Evolutionary conservation across 192 early-diverging fungal genomes (phyloP).

Genomic region (Funneliformis geosporum): DNA sequence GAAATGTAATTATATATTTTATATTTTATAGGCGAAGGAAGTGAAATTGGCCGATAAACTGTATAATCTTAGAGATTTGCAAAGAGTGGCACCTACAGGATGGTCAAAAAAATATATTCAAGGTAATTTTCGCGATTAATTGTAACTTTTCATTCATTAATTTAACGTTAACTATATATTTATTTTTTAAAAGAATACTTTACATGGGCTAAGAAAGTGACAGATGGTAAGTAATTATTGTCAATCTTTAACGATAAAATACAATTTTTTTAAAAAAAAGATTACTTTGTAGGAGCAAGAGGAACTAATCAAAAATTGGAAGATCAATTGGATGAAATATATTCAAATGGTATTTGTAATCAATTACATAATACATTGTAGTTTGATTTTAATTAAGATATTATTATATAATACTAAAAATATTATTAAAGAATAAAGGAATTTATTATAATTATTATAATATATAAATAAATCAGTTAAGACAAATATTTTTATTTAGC

Average conservation of each 20-base stretch:
- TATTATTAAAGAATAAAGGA: too few species aligned
- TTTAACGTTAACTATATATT: neutral
- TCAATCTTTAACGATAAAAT: slow-evolving; percentile 31
- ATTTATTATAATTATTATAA: too few species aligned
- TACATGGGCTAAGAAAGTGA: slow-evolving; percentile 61
- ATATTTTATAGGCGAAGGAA: slow-evolving; percentile 54
- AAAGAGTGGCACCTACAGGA: slow-evolving; percentile 44
- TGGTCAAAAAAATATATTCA: slow-evolving; percentile 52
- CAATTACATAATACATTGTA: too few species aligned
- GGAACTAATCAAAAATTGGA: slow-evolving; percentile 50
- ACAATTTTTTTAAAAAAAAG: neutral
- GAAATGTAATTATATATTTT: neutral
- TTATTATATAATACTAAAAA: too few species aligned
- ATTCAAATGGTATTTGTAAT: slow-evolving; percentile 37
- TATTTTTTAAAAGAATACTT: slow-evolving; percentile 50
- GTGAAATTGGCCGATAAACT: slow-evolving; percentile 70
- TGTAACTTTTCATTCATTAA: neutral
- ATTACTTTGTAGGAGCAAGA: slow-evolving; percentile 33
- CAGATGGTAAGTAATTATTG: slow-evolving; percentile 43
- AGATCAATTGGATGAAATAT: slow-evolving; percentile 47
- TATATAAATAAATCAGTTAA: too few species aligned
- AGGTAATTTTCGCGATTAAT: neutral
- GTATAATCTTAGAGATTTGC: slow-evolving; percentile 61
- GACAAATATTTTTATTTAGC: too few species aligned
- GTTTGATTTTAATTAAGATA: too few species aligned